phyloP scores from a whole-genome alignment of 106 monocot species.

The Iris macrosiphon region DNA sequence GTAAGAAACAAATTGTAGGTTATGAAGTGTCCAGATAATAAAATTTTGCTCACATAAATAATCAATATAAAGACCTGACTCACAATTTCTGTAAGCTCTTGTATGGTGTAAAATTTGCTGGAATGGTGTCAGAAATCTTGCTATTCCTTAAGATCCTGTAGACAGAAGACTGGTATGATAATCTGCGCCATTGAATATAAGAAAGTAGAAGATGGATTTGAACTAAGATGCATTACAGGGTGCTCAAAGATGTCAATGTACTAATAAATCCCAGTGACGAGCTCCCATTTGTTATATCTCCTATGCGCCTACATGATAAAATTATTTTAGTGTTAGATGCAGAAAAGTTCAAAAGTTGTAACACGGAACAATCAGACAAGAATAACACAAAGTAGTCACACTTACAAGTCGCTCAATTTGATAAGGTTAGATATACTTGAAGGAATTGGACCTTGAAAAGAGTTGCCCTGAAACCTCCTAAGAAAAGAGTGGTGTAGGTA shows the following conservation, averaged over 20 bases:
- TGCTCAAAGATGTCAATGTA: conserved; percentile 59
- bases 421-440: conserved; percentile 40
- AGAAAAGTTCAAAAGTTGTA: background rate
- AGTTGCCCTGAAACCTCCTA: conserved; percentile 76
- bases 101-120: conserved; percentile 38
- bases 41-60: too few relatives aligned
- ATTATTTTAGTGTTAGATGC: too few relatives aligned
- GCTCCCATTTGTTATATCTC: conserved; percentile 61
- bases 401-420: conserved; percentile 32
- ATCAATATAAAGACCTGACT: conserved; percentile 16
- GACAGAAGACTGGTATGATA: too few relatives aligned
- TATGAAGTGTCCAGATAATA: too few relatives aligned
- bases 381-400: background rate
- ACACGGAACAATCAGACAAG: background rate
- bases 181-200: too few relatives aligned
- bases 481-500: conserved; percentile 6
- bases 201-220: too few relatives aligned
- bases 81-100: conserved; percentile 41
- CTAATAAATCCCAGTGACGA: conserved; percentile 63
- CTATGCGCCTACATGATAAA: conserved; percentile 43
- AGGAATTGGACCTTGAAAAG: conserved; percentile 73
- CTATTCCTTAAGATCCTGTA: conserved; percentile 66
- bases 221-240: conserved; percentile 41
- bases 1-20: too few relatives aligned
- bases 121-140: conserved; percentile 53